Percentiles rank a stretch among this genome's conserved stretches.
These are phyloP conservation scores for Melampsora americana DNA, from an alignment of 1,284 basidiomycete genomes.

Conservation along the genomic window DNA sequence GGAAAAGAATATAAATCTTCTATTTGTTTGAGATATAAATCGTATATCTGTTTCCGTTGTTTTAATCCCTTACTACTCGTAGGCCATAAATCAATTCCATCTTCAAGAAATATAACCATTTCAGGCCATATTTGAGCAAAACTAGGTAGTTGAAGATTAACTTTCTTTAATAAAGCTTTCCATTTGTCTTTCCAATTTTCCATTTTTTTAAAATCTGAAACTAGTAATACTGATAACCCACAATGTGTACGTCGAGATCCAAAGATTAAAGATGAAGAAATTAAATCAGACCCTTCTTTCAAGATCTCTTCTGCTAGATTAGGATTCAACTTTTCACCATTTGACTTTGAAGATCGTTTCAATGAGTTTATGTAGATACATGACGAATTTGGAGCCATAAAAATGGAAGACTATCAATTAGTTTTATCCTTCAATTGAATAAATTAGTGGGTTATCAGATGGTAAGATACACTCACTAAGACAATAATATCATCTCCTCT, in stretches of 20 bases:
- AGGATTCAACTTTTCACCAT: slow-evolving; percentile 52
- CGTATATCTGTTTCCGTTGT: background rate
- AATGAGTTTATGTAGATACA: background rate
- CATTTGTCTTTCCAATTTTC: slow-evolving; percentile 40
- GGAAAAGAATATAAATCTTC: background rate
- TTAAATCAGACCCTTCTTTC: slow-evolving; percentile 56
- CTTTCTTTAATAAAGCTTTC: background rate
- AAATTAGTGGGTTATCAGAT: too few relatives aligned
- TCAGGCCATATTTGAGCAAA: slow-evolving; percentile 7
- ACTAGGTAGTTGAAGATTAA: slow-evolving; percentile 14
- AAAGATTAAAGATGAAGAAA: slow-evolving; percentile 57
- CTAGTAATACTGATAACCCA: background rate
- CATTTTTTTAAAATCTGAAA: slow-evolving; percentile 53
- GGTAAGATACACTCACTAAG: slow-evolving; percentile 46
- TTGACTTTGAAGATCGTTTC: slow-evolving; percentile 43
- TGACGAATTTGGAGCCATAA: background rate
- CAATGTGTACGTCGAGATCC: background rate
- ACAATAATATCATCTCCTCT: slow-evolving; percentile 64
- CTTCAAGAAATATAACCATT: background rate
- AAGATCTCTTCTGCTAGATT: slow-evolving; percentile 5
- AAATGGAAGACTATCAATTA: too few relatives aligned
- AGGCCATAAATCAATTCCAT: background rate
- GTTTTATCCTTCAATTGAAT: background rate
- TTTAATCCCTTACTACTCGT: background rate
- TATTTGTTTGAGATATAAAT: background rate